Evolutionary conservation across 495 filamentous ascomycete species (phyloP).

Genomic region (Monascus purpureus): DNA sequence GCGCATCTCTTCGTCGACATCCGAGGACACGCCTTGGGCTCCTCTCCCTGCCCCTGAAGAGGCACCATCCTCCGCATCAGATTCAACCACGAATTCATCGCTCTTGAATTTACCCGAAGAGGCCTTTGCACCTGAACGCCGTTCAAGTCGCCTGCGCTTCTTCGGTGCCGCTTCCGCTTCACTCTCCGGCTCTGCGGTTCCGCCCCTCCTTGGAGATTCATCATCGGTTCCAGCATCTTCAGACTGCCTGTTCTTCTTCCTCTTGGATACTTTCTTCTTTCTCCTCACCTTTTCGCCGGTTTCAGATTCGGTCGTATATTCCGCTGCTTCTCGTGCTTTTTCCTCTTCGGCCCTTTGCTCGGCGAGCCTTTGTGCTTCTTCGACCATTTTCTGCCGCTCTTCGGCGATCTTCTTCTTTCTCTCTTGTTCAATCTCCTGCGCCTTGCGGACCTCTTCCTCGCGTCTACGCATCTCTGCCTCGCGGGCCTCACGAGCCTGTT

Average conservation of each 20-base stretch:
- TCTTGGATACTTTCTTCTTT: conserved; percentile 45
- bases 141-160: conserved; percentile 37
- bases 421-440: conserved; percentile 51
- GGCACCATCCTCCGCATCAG: conserved; percentile 42
- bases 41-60: conserved; percentile 18
- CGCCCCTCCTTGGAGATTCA: neutral
- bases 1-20: conserved; percentile 17
- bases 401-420: conserved; percentile 63
- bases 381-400: conserved; percentile 65
- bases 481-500: conserved; percentile 57
- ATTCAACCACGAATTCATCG: conserved; percentile 65
- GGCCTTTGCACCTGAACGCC: conserved; percentile 43
- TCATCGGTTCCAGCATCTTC: conserved; percentile 16
- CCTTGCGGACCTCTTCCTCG: conserved; percentile 55
- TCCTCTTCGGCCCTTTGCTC: conserved; percentile 62
- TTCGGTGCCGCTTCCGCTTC: conserved; percentile 28
- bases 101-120: conserved; percentile 58
- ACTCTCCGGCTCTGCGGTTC: conserved; percentile 10
- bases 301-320: conserved; percentile 60
- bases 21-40: conserved; percentile 14
- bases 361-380: conserved; percentile 58
- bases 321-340: conserved; percentile 47
- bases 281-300: conserved; percentile 64
- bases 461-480: conserved; percentile 61
- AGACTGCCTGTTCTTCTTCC: conserved; percentile 41